These are phyloP conservation scores for Fusarium devonianum DNA, from an alignment of 2,329 filamentous ascomycete species.

Conservation along the genomic window DNA sequence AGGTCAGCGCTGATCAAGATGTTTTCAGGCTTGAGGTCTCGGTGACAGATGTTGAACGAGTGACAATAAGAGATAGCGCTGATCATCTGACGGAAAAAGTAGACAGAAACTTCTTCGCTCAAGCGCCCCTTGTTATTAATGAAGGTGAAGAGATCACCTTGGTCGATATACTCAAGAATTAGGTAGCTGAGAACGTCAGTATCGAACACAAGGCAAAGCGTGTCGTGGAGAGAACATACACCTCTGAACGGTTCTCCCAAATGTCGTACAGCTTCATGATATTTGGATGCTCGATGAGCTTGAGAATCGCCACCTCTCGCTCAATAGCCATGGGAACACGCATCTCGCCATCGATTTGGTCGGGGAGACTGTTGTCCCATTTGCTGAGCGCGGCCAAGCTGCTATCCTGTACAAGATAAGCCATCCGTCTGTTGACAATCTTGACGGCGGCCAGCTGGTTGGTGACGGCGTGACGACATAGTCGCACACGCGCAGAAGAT, in stretches of 20 bases:
- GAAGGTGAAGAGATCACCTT: slow-evolving; percentile 83
- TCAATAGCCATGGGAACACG: slow-evolving; percentile 89
- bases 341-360: slow-evolving; percentile 65
- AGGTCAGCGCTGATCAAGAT: slow-evolving; percentile 81
- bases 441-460: slow-evolving; percentile 90
- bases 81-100: slow-evolving; percentile 91
- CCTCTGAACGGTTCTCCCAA: slow-evolving; percentile 94
- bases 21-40: slow-evolving; percentile 96
- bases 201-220: background rate
- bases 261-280: slow-evolving; percentile 96
- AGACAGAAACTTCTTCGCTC: slow-evolving; percentile 79
- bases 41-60: slow-evolving; percentile 92
- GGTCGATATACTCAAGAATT: slow-evolving; percentile 88
- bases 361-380: slow-evolving; percentile 67
- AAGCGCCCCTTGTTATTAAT: slow-evolving; percentile 79
- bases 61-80: slow-evolving; percentile 93
- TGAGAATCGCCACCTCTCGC: slow-evolving; percentile 95
- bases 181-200: slow-evolving; percentile 71
- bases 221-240: slow-evolving; percentile 65
- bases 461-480: slow-evolving; percentile 81
- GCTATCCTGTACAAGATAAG: slow-evolving; percentile 81
- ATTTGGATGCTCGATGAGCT: slow-evolving; percentile 92
- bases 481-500: slow-evolving; percentile 84
- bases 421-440: slow-evolving; percentile 86
- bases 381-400: slow-evolving; percentile 85